phyloP scores from a whole-genome alignment of 2,329 filamentous ascomycete species.

The Diaporthe aspalathi region DNA sequence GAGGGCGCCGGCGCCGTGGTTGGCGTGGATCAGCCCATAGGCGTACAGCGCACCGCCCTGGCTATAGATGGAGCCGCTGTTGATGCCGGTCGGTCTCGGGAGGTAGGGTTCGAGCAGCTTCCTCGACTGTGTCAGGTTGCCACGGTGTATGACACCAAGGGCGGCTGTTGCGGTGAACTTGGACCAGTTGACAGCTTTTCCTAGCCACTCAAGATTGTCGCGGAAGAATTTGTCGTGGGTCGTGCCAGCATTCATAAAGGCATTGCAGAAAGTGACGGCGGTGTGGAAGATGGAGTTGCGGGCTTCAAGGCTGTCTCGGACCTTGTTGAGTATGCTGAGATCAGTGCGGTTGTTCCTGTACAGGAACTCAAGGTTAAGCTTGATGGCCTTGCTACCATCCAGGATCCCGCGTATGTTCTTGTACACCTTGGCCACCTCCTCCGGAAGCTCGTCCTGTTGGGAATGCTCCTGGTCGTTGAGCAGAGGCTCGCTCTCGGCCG shows the following conservation, averaged over 20 bases:
- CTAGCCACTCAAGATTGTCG: conserved; percentile 96
- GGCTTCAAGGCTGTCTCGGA: conserved; percentile 91
- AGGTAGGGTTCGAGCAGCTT: conserved; percentile 96
- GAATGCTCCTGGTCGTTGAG: conserved; percentile 63
- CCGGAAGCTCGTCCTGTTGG: conserved; percentile 64
- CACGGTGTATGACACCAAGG: conserved; percentile 94
- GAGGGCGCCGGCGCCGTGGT: conserved; percentile 91
- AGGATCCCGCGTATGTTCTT: conserved; percentile 76
- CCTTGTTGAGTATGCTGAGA: conserved; percentile 91
- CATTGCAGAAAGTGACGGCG: conserved; percentile 95
- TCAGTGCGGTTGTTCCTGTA: conserved; percentile 97
- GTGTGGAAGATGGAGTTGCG: conserved; percentile 99
- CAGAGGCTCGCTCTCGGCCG: conserved; percentile 61
- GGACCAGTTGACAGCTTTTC: conserved; percentile 99
- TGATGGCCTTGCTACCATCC: conserved; percentile 91
- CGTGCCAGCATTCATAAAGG: conserved; percentile 99
- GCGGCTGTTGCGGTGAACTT: conserved; percentile 98
- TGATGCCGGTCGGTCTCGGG: conserved; percentile 79
- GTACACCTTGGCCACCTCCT: conserved; percentile 67
- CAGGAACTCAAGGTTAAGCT: conserved; percentile 94
- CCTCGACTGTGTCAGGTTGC: conserved; percentile 91
- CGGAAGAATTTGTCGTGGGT: conserved; percentile 99
- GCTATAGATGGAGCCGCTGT: conserved; percentile 89
- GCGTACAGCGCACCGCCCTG: conserved; percentile 97
- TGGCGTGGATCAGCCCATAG: conserved; percentile 95